phyloP scores from a whole-genome alignment of 371 early-diverging fungal genomes.

The Capillidium heterosporum region DNA sequence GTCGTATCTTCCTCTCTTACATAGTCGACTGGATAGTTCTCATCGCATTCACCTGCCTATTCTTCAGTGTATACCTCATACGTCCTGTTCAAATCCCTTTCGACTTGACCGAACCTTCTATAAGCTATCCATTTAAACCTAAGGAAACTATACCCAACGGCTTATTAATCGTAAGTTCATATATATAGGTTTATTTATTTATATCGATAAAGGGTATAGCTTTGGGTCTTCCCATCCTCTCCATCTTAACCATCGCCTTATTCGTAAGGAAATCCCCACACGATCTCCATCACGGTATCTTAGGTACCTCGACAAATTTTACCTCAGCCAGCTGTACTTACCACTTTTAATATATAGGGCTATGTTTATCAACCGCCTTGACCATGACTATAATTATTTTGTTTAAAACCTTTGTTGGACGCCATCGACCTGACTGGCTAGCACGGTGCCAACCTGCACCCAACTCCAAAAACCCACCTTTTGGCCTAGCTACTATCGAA shows the following conservation, averaged over 20 bases:
- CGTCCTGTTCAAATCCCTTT: constrained; percentile 48
- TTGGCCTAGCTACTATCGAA: constrained; percentile 28
- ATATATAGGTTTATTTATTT: not conserved
- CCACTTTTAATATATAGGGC: constrained; percentile 22
- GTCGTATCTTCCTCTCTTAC: not conserved
- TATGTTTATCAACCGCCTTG: constrained; percentile 24
- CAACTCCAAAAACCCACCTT: constrained; percentile 18
- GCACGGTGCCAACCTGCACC: constrained; percentile 51
- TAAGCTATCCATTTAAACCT: constrained; percentile 37
- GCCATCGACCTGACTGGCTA: constrained; percentile 82
- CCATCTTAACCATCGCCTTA: constrained; percentile 24
- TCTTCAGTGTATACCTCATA: constrained; percentile 26
- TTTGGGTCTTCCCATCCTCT: constrained; percentile 25
- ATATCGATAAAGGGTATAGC: constrained; percentile 14
- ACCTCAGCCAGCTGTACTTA: constrained; percentile 27
- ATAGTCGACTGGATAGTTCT: not conserved
- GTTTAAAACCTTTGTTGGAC: constrained; percentile 34
- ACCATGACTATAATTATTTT: constrained; percentile 22
- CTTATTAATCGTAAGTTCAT: constrained; percentile 21
- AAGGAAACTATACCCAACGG: constrained; percentile 39
- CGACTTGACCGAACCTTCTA: constrained; percentile 41
- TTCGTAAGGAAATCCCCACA: constrained; percentile 25
- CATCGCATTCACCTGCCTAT: not conserved
- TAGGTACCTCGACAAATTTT: constrained; percentile 15
- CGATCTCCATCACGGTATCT: constrained; percentile 40